These are phyloP conservation scores for Ascochyta fabae DNA, from an alignment of 2,329 filamentous ascomycete species.

Conservation along the genomic window DNA sequence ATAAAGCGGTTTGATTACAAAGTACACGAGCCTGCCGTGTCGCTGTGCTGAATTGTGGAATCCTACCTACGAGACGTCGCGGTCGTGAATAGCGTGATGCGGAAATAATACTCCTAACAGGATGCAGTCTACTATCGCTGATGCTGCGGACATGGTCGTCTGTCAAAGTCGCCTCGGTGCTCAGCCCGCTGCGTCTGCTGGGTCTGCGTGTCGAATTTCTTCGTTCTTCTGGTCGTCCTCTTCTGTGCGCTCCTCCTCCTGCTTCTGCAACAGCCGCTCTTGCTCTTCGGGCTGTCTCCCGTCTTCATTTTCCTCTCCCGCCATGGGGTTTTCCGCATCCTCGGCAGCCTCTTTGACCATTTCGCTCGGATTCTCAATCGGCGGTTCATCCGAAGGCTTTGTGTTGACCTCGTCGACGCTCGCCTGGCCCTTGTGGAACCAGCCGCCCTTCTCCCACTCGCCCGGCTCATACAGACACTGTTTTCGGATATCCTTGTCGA, in stretches of 20 bases:
- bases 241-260: conserved; percentile 22
- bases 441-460: conserved; percentile 84
- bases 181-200: conserved; percentile 9
- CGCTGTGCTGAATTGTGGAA: too few species aligned
- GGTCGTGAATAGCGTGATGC: too few species aligned
- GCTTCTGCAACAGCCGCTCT: conserved; percentile 25
- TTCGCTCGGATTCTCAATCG: conserved; percentile 28
- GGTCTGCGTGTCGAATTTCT: conserved; percentile 7
- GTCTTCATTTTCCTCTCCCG: conserved; percentile 22
- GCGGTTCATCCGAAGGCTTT: conserved; percentile 34
- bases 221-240: conserved; percentile 21
- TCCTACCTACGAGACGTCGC: too few species aligned
- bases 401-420: conserved; percentile 49
- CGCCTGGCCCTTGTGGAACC: conserved; percentile 65
- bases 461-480: conserved; percentile 73
- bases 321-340: conserved; percentile 27
- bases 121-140: background rate
- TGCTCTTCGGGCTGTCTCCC: conserved; percentile 33
- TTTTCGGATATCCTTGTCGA: conserved; percentile 63
- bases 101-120: background rate
- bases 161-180: background rate
- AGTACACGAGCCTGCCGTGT: too few species aligned
- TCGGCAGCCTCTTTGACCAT: conserved; percentile 24
- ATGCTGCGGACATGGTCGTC: background rate
- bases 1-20: too few species aligned